A percentile compares a stretch with the other conserved stretches of the same genome.
These are phyloP conservation scores for Bacterosira constricta DNA, from an alignment of 108 stramenopile genomes.

Conservation along the genomic window DNA sequence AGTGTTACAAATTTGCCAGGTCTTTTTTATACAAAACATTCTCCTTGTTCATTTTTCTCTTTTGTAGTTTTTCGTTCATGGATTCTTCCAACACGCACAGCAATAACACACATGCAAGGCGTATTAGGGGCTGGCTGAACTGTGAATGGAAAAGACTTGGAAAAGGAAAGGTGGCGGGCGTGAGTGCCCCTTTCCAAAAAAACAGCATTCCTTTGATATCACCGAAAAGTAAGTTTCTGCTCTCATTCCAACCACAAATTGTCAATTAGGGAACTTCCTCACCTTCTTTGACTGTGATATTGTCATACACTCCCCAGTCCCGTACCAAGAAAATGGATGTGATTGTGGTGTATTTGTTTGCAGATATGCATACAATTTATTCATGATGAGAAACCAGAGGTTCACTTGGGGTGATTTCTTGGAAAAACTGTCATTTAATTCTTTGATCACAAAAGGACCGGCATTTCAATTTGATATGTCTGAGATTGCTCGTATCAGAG, in stretches of 20 bases:
- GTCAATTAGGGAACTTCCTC: background rate
- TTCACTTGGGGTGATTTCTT: constrained; percentile 45
- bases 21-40: background rate
- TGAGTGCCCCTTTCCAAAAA: constrained; percentile 37
- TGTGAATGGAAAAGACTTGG: constrained; percentile 69
- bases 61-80: constrained; percentile 75
- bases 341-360: constrained; percentile 94
- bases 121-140: constrained; percentile 75
- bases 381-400: constrained; percentile 47
- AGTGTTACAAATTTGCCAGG: background rate
- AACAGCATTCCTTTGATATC: constrained; percentile 47
- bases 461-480: constrained; percentile 64
- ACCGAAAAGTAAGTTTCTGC: constrained; percentile 65
- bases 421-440: constrained; percentile 19
- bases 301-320: constrained; percentile 52
- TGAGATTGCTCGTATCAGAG: constrained; percentile 73
- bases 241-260: background rate
- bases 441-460: constrained; percentile 48
- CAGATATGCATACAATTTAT: constrained; percentile 79
- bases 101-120: constrained; percentile 49
- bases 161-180: constrained; percentile 1
- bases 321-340: constrained; percentile 81
- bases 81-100: constrained; percentile 82
- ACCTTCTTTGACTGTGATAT: background rate
- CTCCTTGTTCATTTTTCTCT: background rate